These are phyloP conservation scores for Hyaloscypha hepaticicola DNA, from an alignment of 495 filamentous ascomycete species.

Conservation along the genomic window DNA sequence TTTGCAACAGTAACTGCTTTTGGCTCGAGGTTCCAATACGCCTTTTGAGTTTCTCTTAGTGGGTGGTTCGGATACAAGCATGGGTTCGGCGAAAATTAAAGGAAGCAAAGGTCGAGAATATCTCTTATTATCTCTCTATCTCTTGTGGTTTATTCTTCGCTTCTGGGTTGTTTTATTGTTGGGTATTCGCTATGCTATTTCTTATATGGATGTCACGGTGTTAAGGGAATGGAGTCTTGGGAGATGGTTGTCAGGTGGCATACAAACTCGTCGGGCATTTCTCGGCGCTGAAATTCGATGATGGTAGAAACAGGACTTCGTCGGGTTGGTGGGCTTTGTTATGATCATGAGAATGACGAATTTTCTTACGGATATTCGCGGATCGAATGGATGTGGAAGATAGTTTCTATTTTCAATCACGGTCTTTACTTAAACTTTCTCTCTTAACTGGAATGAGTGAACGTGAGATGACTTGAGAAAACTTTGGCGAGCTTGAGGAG, in stretches of 20 bases:
- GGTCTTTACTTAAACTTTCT: constrained; percentile 7
- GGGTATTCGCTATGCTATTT: not conserved
- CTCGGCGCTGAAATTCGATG: not conserved
- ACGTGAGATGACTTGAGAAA: no score
- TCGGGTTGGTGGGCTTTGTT: constrained; percentile 1
- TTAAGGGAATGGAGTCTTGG: not conserved
- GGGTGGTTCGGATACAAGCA: not conserved
- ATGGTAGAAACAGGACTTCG: constrained; percentile 3
- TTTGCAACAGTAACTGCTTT: no score
- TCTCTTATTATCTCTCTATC: constrained; percentile 1
- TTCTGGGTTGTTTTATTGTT: not conserved
- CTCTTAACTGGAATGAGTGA: not conserved
- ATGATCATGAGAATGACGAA: not conserved
- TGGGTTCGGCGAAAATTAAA: not conserved
- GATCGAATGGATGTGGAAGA: not conserved
- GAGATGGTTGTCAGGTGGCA: not conserved
- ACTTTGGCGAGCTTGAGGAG: not conserved
- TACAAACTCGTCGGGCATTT: constrained; percentile 9
- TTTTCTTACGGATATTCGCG: constrained; percentile 1
- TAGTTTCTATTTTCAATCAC: not conserved
- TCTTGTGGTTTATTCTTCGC: not conserved
- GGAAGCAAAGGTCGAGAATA: not conserved
- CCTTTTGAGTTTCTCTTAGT: not conserved
- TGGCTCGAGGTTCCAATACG: not conserved
- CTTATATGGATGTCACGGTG: not conserved